These are phyloP conservation scores for Micromonas pusilla DNA, from an alignment of 139 green algal genomes.

Conservation along the genomic window DNA sequence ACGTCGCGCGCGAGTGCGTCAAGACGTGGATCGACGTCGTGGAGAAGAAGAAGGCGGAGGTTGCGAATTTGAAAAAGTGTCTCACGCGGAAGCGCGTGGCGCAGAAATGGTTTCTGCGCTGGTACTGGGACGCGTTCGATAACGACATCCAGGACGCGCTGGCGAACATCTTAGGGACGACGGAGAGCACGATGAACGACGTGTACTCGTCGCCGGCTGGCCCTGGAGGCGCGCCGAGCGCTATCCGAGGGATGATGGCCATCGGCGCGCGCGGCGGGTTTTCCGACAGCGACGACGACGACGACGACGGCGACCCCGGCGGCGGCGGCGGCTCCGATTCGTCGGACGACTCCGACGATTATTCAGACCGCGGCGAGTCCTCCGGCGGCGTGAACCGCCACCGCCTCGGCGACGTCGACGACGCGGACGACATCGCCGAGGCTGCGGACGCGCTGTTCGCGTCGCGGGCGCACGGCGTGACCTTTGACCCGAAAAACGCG, in stretches of 20 bases:
- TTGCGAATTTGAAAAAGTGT: not conserved
- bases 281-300: not conserved
- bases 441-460: too few relatives aligned
- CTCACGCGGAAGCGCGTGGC: slow-evolving; percentile 8
- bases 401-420: too few relatives aligned
- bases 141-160: slow-evolving; percentile 13
- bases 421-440: too few relatives aligned
- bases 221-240: not conserved
- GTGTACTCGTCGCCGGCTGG: not conserved
- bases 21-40: not conserved
- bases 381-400: too few relatives aligned
- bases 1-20: not conserved
- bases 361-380: too few relatives aligned
- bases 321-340: too few relatives aligned
- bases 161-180: not conserved
- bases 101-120: slow-evolving; percentile 13
- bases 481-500: too few relatives aligned
- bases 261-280: not conserved
- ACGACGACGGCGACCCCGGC: not conserved
- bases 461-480: too few relatives aligned
- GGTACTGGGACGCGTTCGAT: slow-evolving; percentile 28
- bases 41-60: not conserved
- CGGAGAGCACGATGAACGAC: not conserved
- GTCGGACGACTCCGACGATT: too few relatives aligned
- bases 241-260: too few relatives aligned